These are phyloP conservation scores for Endogone sp. DNA, from an alignment of 192 early-diverging fungal genomes.

Conservation along the genomic window DNA sequence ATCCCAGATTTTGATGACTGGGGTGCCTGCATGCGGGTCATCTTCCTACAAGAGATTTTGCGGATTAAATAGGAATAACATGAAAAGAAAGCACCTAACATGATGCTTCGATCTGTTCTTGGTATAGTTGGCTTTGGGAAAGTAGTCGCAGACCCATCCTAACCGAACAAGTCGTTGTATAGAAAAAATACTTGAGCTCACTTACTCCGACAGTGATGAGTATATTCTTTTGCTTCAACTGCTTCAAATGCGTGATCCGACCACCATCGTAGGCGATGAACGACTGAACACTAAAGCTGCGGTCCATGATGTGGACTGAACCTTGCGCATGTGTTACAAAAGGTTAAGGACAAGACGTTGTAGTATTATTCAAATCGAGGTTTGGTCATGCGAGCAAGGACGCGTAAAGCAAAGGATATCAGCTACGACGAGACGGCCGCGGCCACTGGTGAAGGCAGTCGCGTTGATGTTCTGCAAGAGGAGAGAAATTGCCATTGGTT, in stretches of 20 bases:
- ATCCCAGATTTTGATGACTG: conserved; percentile 80
- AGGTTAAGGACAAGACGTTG: conserved; percentile 10
- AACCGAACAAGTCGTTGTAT: conserved; percentile 28
- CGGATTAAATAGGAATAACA: background rate
- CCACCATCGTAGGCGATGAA: conserved; percentile 60
- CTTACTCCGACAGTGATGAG: conserved; percentile 78
- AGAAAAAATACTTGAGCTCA: conserved; percentile 36
- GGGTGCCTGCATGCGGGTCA: conserved; percentile 34
- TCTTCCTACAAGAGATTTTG: conserved; percentile 38
- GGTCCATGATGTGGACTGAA: conserved; percentile 64
- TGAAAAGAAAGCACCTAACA: no score
- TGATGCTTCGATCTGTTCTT: no score
- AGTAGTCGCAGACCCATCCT: conserved; percentile 24
- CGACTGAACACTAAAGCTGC: conserved; percentile 54
- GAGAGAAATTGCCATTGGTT: background rate
- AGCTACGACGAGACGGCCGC: conserved; percentile 48
- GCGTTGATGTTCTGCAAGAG: conserved; percentile 37
- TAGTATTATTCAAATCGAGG: background rate
- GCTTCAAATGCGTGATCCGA: conserved; percentile 79
- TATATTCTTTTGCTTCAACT: conserved; percentile 72
- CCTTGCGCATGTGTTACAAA: conserved; percentile 39
- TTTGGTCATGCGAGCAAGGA: conserved; percentile 4
- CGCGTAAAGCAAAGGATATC: conserved; percentile 30
- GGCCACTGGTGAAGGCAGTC: conserved; percentile 39
- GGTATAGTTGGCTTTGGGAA: no score